Conservation (phyloP, 148 eudicot species). For the Arctostaphylos glauca region DNA sequence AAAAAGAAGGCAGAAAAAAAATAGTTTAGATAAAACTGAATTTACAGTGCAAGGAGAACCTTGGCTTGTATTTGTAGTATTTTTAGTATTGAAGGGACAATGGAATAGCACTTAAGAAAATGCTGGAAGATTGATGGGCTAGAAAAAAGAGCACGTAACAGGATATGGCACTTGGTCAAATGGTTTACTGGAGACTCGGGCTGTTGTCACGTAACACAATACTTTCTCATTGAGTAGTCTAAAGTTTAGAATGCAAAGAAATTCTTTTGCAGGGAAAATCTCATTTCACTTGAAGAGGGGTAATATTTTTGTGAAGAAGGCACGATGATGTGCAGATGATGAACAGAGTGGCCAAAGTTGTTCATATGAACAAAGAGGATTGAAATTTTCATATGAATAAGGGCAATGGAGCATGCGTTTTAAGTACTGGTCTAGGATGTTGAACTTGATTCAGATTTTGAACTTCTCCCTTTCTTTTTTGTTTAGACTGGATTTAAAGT, state of each 20-base stretch:
- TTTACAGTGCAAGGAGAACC: neutral
- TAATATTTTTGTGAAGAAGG: neutral
- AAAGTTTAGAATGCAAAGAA: neutral
- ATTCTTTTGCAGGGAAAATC: neutral
- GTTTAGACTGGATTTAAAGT: neutral
- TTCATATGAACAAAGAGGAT: neutral
- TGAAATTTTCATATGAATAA: neutral
- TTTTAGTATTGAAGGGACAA: neutral
- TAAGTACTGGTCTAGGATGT: neutral
- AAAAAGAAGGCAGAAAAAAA: neutral
- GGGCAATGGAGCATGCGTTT: neutral
- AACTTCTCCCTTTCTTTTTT: neutral
- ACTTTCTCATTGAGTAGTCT: neutral
- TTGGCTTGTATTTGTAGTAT: neutral
- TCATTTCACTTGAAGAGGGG: neutral
- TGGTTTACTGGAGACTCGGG: neutral
- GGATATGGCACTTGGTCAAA: neutral
- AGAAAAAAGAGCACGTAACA: neutral
- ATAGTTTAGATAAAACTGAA: neutral
- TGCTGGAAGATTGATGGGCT: neutral
- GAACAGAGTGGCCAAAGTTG: neutral
- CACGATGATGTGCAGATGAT: neutral
- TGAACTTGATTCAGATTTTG: neutral
- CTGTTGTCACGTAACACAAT: neutral
- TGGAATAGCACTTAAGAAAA: neutral